phyloP scores from a whole-genome alignment of 352 stramenopile species.

The Phytophthora foliorum region DNA sequence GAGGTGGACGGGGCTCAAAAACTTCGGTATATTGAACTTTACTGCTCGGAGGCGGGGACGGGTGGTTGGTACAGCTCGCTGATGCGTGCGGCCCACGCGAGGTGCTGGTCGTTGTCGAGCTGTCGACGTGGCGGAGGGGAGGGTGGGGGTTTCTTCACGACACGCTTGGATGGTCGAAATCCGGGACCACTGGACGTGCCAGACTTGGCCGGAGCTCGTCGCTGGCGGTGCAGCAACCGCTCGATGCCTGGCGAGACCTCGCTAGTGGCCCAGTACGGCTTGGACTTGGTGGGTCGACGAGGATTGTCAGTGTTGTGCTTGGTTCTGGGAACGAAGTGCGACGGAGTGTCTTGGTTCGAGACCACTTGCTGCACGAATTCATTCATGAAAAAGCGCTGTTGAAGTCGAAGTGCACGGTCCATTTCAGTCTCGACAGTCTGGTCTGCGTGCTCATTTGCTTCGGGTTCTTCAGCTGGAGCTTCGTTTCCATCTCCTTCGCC shows the following conservation, averaged over 20 bases:
- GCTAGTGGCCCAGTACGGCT: conserved; percentile 32
- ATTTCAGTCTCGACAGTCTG: conserved; percentile 25
- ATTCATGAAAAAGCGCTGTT: conserved; percentile 64
- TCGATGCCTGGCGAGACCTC: conserved; percentile 39
- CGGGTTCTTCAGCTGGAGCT: conserved; percentile 7
- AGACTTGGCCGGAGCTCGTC: conserved; percentile 25
- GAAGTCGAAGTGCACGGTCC: conserved; percentile 48
- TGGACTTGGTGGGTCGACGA: not conserved
- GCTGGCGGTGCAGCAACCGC: conserved; percentile 33
- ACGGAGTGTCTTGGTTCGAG: conserved; percentile 29
- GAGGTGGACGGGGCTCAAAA: conserved; percentile 2
- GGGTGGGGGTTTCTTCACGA: conserved; percentile 5
- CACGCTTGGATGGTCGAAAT: conserved; percentile 10
- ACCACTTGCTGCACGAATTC: conserved; percentile 67
- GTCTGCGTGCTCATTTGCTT: conserved; percentile 6
- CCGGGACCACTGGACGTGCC: conserved; percentile 2
- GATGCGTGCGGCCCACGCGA: conserved; percentile 69
- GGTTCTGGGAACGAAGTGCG: conserved; percentile 10
- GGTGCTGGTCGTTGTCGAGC: conserved; percentile 52
- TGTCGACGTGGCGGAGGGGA: conserved; percentile 17
- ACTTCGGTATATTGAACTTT: not conserved
- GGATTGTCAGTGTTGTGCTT: conserved; percentile 7
- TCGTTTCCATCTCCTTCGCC: conserved; percentile 21
- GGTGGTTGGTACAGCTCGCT: conserved; percentile 58
- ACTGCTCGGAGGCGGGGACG: conserved; percentile 1